Conservation (phyloP, 1,284 basidiomycete genomes). For the Naganishia cerealis region DNA sequence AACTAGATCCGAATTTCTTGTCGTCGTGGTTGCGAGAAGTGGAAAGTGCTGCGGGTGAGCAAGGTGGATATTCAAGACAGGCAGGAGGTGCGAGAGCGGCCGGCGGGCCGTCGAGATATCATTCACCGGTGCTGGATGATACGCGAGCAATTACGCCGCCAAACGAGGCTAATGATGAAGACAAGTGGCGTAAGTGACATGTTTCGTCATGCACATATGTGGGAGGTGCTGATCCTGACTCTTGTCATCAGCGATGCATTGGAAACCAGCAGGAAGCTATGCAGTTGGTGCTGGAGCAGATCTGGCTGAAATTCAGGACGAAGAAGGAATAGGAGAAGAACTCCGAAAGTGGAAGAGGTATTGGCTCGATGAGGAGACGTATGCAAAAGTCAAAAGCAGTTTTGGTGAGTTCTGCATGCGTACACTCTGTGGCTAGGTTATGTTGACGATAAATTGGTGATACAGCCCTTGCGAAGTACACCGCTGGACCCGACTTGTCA, state of each 20-base stretch:
- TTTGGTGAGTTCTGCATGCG: constrained; percentile 33
- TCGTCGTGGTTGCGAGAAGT: constrained; percentile 27
- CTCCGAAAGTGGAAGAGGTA: constrained; percentile 34
- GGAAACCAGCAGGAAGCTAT: constrained; percentile 29
- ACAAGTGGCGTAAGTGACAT: constrained; percentile 33
- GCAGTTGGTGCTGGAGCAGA: constrained; percentile 22
- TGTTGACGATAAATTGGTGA: background rate
- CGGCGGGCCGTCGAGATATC: background rate
- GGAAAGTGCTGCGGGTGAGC: constrained; percentile 8
- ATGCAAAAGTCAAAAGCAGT: constrained; percentile 36
- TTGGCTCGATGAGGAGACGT: constrained; percentile 36
- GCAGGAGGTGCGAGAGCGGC: background rate
- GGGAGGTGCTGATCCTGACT: background rate
- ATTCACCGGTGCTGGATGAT: constrained; percentile 2
- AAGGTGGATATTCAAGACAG: background rate
- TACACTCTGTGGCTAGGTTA: background rate
- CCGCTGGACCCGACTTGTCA: constrained; percentile 34
- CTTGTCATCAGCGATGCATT: constrained; percentile 15
- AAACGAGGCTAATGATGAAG: constrained; percentile 31
- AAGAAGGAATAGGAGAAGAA: constrained; percentile 28
- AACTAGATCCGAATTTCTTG: constrained; percentile 24
- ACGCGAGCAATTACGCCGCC: constrained; percentile 16
- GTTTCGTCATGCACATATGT: background rate
- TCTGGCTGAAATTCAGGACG: constrained; percentile 29
- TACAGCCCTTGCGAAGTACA: constrained; percentile 32